phyloP scores from a whole-genome alignment of 176 grass and related monocot species.

The Typha latifolia region DNA sequence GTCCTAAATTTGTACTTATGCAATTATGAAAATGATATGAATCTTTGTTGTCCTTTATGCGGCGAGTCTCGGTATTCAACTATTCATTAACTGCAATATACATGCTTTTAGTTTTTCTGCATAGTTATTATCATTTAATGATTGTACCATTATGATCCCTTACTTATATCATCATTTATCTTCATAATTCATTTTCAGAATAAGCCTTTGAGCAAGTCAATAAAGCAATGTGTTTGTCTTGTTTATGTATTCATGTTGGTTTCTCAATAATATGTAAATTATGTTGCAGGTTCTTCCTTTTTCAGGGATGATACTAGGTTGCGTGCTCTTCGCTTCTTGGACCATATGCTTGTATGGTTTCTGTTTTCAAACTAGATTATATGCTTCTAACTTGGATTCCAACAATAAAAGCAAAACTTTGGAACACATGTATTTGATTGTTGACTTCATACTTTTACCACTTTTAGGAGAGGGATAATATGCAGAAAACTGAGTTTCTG shows the following conservation, averaged over 20 bases:
- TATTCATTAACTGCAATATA: too few species aligned
- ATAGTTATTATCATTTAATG: too few species aligned
- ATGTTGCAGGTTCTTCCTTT: constrained; percentile 78
- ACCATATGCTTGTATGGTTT: constrained; percentile 91
- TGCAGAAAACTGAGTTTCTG: constrained; percentile 99
- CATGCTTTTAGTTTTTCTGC: too few species aligned
- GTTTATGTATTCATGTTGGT: constrained; percentile 4
- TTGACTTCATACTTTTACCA: constrained; percentile 5
- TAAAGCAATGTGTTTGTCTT: constrained; percentile 1
- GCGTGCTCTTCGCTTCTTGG: constrained; percentile 98
- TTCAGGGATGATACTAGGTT: constrained; percentile 92
- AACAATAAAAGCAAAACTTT: background rate
- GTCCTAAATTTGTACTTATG: too few species aligned
- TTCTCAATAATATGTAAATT: constrained; percentile 3
- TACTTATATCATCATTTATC: constrained; percentile 1
- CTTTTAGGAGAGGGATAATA: constrained; percentile 96
- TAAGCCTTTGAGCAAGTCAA: constrained; percentile 4
- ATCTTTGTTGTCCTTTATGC: too few species aligned
- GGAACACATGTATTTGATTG: background rate
- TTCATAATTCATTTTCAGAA: constrained; percentile 1
- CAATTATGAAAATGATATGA: too few species aligned
- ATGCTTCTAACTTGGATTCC: background rate
- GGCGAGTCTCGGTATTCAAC: too few species aligned
- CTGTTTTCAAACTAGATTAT: constrained; percentile 2
- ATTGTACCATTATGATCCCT: background rate